phyloP scores from a whole-genome alignment of 2,329 filamentous ascomycete species.

The Didymella pomorum region DNA sequence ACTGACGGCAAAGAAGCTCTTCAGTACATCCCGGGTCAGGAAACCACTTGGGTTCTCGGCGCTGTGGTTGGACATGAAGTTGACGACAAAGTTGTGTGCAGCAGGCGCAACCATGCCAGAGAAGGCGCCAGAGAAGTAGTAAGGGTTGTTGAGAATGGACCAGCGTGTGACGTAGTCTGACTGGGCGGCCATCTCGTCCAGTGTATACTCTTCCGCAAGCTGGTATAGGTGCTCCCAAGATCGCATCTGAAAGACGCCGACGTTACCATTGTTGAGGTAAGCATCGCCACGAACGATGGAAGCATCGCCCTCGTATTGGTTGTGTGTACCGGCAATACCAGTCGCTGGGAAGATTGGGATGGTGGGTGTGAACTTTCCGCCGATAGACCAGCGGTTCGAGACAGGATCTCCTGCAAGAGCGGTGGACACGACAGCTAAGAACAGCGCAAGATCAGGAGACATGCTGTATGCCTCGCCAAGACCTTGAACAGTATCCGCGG shows the following conservation, averaged over 20 bases:
- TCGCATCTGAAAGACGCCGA: constrained; percentile 30
- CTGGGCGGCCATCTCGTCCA: constrained; percentile 26
- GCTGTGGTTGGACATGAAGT: constrained; percentile 35
- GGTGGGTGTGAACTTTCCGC: constrained; percentile 24
- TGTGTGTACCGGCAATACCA: constrained; percentile 29
- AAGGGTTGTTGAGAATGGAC: constrained; percentile 30
- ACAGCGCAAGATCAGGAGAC: constrained; percentile 23
- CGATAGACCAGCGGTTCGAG: constrained; percentile 25
- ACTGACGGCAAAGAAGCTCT: constrained; percentile 31
- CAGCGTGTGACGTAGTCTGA: constrained; percentile 28
- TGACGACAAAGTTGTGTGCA: constrained; percentile 28
- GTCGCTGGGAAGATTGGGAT: constrained; percentile 26
- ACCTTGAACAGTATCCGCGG: constrained; percentile 23
- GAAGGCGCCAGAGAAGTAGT: constrained; percentile 28
- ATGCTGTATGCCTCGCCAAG: constrained; percentile 28
- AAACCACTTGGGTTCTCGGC: constrained; percentile 32
- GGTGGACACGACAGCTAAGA: constrained; percentile 24
- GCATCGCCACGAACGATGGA: constrained; percentile 30
- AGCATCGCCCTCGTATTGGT: constrained; percentile 31
- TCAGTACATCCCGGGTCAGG: constrained; percentile 28
- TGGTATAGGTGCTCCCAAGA: constrained; percentile 25
- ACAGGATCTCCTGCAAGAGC: constrained; percentile 28
- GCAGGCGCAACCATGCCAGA: constrained; percentile 30
- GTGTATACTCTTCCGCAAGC: constrained; percentile 23
- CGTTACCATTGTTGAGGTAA: constrained; percentile 26